A percentile compares a stretch with the other conserved stretches of the same genome.
Evolutionary conservation across 176 grass and related monocot species (phyloP).

Genomic region (Carex scoparia): DNA sequence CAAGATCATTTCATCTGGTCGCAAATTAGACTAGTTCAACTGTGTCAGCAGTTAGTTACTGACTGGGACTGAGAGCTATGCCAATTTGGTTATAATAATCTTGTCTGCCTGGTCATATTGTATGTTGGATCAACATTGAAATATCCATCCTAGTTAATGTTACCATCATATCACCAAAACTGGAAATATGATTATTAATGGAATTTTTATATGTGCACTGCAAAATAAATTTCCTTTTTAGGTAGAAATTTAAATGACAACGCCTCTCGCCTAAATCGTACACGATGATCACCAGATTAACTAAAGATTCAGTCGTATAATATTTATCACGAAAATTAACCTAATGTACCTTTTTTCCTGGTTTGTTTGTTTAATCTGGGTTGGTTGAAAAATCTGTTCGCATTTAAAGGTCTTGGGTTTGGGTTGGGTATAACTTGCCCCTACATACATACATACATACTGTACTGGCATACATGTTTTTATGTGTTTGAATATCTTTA

Average conservation of each 20-base stretch:
- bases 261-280: neutral
- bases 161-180: neutral
- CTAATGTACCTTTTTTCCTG: neutral
- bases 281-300: neutral
- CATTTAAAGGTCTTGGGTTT: neutral
- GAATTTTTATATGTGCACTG: neutral
- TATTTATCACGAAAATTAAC: neutral
- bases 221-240: neutral
- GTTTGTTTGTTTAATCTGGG: neutral
- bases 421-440: neutral
- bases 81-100: neutral
- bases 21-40: neutral
- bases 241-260: neutral
- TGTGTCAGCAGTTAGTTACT: neutral
- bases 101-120: neutral
- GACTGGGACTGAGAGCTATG: neutral
- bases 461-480: neutral
- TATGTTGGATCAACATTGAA: neutral
- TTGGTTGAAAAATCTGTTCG: neutral
- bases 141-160: neutral
- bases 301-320: neutral
- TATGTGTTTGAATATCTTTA: neutral
- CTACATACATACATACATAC: neutral
- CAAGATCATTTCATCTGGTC: neutral
- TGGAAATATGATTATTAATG: neutral